Base-by-base conservation (phyloP, 805 yeast genomes). In the Metschnikowia picachoensis region DNA sequence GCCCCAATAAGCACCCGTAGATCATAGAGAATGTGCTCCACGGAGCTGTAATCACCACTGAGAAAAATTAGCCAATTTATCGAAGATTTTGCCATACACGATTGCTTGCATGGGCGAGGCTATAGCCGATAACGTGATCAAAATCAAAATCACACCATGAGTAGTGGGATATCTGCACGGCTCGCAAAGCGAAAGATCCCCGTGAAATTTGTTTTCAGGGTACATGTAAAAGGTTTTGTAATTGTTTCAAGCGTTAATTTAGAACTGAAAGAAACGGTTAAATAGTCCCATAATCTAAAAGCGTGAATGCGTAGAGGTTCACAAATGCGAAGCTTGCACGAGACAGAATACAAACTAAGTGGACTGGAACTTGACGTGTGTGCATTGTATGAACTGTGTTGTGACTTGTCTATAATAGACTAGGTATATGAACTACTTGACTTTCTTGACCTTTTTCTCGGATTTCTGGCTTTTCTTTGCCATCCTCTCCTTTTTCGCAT, bases 11-110 rank as follows among this genome's bases (percentile, higher is more conserved):
- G 57, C 9, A 57, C 42, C 9, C 61, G 57, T 3, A 64, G 55
- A 13, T 62, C 62, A 3, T 25, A 25, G 20, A 68, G 51, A 41
- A 72, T 66, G 0, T 25, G 39, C 0, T 31, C 36, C 13, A 42
- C 20, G 0, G 59, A 38, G 2, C 53, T n/a, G 50, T 68, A 66
- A 2, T 58, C 46, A 0, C 76, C 76, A 3, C 47, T 32, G 7
- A 67, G 58, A 34, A 52, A n/a, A 68, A 11, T 48, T 48, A 38
- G 68, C 50, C 12, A 72, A 56, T 27, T 56, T 65, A 3, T 60
- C 57, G 17, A 91, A 87, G 0, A 85, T 72, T 44, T 76, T 65
- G 3, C 95, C 94, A 49, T 84, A 77, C 12, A 90, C 56, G 3
- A 87, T 71, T 0, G 95, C 77, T 15, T 79, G 75, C 2, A 77